phyloP scores from a whole-genome alignment of 2,329 filamentous ascomycete species.

The Pestalotiopsis sp. region DNA sequence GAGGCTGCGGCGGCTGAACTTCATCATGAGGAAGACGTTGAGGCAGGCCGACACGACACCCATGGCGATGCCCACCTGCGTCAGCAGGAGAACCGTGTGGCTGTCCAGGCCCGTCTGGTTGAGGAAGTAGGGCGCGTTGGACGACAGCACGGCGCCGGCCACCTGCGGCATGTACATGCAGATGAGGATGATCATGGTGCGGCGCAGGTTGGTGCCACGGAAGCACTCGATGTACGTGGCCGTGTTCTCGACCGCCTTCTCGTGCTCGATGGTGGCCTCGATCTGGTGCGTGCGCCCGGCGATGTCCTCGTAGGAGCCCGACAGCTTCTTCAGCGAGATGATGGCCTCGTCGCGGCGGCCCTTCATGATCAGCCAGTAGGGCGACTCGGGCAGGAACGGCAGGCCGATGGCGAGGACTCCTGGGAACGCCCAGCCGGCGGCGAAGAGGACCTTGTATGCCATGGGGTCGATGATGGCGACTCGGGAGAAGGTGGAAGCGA shows the following conservation, averaged over 20 bases:
- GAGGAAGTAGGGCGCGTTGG: constrained; percentile 29
- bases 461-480: constrained; percentile 20
- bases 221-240: constrained; percentile 12
- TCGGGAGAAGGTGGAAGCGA: constrained; percentile 19
- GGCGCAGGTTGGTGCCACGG: constrained; percentile 21
- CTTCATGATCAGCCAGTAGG: constrained; percentile 38
- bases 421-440: constrained; percentile 15
- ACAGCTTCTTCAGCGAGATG: constrained; percentile 35
- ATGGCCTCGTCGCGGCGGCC: constrained; percentile 32
- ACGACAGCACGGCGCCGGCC: constrained; percentile 21
- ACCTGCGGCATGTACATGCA: constrained; percentile 23
- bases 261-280: constrained; percentile 12
- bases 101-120: constrained; percentile 24
- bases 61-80: constrained; percentile 23
- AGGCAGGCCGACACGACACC: constrained; percentile 21
- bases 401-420: constrained; percentile 16
- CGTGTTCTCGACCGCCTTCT: neutral
- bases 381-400: constrained; percentile 39
- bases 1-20: constrained; percentile 23
- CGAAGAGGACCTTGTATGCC: constrained; percentile 21
- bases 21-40: constrained; percentile 26
- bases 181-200: constrained; percentile 22
- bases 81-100: constrained; percentile 22
- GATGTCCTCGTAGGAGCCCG: constrained; percentile 8
- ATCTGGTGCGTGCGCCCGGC: constrained; percentile 4